Conservation (phyloP, 345 rosid species). For the Hirschfeldia incana region DNA sequence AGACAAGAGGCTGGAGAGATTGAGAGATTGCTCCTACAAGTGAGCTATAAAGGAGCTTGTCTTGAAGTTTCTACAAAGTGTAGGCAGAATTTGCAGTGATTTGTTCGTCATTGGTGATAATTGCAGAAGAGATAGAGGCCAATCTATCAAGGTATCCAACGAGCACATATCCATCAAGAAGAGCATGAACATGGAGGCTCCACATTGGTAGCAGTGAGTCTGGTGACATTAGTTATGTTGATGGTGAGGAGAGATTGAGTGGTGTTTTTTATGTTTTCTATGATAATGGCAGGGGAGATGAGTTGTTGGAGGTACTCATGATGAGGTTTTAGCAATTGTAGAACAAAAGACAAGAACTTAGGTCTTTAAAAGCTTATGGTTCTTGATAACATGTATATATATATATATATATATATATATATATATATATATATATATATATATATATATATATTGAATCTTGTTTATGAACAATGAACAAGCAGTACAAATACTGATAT, state of each 20-base stretch:
- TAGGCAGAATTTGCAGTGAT: neutral
- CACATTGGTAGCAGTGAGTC: neutral
- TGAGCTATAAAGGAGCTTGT: neutral
- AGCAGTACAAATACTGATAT: too few relatives aligned
- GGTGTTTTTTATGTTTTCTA: neutral
- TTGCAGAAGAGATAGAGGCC: neutral
- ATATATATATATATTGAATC: too few relatives aligned
- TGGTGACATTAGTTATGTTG: neutral
- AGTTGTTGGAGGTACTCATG: neutral
- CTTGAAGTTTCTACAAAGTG: neutral
- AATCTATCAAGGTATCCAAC: neutral
- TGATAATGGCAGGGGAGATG: neutral
- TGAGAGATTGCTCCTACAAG: neutral
- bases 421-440: too few relatives aligned
- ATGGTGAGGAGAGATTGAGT: neutral
- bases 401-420: too few relatives aligned
- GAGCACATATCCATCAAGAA: neutral
- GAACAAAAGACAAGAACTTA: too few relatives aligned
- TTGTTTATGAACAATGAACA: too few relatives aligned
- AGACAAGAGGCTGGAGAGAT: neutral
- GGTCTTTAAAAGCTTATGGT: neutral
- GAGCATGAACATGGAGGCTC: neutral
- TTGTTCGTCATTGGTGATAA: neutral
- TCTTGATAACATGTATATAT: neutral
- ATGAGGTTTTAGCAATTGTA: neutral